These are phyloP conservation scores for Cytospora schulzeri DNA, from an alignment of 2,329 filamentous ascomycete genomes.

Conservation along the genomic window DNA sequence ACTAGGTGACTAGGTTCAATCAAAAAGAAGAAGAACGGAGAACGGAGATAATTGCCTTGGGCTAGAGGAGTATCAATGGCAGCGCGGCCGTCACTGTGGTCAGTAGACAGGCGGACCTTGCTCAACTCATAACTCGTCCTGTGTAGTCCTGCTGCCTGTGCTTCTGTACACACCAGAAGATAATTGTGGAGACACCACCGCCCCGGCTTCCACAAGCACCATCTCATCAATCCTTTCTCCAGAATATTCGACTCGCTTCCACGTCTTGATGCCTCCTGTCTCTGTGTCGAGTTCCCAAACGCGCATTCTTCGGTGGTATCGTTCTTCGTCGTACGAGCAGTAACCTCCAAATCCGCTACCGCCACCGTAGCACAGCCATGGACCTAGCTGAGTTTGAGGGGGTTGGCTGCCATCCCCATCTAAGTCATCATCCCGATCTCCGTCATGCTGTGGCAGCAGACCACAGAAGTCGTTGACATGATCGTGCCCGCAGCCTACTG, in stretches of 20 bases:
- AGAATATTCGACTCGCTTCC: constrained; percentile 38
- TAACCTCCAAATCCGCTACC: constrained; percentile 37
- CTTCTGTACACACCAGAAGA: too few relatives aligned
- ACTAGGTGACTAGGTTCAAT: too few relatives aligned
- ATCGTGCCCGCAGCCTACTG: constrained; percentile 38
- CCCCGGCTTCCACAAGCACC: constrained; percentile 35
- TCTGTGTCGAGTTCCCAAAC: constrained; percentile 36
- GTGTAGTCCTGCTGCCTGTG: too few relatives aligned
- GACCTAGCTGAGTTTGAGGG: constrained; percentile 31
- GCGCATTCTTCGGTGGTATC: constrained; percentile 36
- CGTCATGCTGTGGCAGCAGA: constrained; percentile 31
- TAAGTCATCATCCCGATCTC: neutral
- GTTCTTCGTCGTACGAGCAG: constrained; percentile 34
- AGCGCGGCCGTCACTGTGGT: too few relatives aligned
- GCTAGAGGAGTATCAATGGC: too few relatives aligned
- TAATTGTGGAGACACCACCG: neutral
- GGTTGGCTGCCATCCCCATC: too few relatives aligned
- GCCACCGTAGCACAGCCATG: constrained; percentile 37
- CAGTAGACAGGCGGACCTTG: too few relatives aligned
- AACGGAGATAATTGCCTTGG: too few relatives aligned
- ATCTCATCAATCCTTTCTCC: constrained; percentile 38
- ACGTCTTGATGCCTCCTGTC: constrained; percentile 33
- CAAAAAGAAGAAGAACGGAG: too few relatives aligned
- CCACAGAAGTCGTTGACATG: constrained; percentile 39
- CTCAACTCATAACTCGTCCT: too few relatives aligned